phyloP scores from a whole-genome alignment of 2,329 filamentous ascomycete species.

The Colletotrichum limetticola region DNA sequence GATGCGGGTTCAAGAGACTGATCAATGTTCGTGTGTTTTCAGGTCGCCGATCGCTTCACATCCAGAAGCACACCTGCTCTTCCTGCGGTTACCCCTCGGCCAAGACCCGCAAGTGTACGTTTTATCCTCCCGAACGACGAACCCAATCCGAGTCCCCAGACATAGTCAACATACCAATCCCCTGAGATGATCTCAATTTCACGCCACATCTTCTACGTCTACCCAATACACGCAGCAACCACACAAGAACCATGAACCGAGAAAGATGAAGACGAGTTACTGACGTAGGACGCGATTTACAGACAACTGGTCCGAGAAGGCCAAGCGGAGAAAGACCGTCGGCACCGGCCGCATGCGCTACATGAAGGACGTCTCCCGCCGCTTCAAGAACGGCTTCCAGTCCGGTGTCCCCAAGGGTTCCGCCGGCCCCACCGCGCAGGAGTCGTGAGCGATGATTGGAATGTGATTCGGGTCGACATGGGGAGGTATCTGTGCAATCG shows the following conservation, averaged over 20 bases:
- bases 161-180: neutral
- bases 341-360: conserved; percentile 96
- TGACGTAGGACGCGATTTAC: conserved; percentile 39
- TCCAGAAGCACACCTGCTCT: conserved; percentile 99
- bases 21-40: conserved; percentile 35
- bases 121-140: conserved; percentile 45
- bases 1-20: conserved; percentile 3
- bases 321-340: conserved; percentile 99
- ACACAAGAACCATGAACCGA: neutral
- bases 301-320: conserved; percentile 99
- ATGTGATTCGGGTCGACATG: conserved; percentile 34
- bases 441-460: conserved; percentile 45
- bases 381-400: conserved; percentile 99
- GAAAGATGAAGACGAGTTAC: neutral
- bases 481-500: conserved; percentile 32
- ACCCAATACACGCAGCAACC: neutral
- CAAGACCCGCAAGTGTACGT: conserved; percentile 99
- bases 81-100: conserved; percentile 96
- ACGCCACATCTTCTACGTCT: neutral
- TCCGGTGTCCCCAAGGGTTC: conserved; percentile 86
- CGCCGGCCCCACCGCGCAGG: conserved; percentile 65
- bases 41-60: conserved; percentile 97
- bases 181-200: neutral
- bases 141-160: neutral
- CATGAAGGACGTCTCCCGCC: conserved; percentile 90